phyloP scores from a whole-genome alignment of 2,329 filamentous ascomycete species.

The Parastagonospora avenae region DNA sequence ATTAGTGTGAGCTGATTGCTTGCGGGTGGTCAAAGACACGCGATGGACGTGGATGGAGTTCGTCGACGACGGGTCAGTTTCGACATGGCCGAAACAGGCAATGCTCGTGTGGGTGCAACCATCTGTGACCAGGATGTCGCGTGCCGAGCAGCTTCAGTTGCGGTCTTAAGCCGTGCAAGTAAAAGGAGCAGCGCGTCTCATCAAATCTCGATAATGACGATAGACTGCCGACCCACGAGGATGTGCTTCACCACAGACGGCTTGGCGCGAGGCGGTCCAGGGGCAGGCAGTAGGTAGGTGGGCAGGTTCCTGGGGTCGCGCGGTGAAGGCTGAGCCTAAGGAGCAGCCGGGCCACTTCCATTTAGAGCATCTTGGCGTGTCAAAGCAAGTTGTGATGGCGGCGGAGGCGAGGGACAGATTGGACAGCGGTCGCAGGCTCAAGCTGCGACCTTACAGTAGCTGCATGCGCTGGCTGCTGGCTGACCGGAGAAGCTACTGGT shows the following conservation, averaged over 20 bases:
- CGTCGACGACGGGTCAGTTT: background rate
- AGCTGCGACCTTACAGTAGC: conserved; percentile 40
- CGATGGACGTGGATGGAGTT: background rate
- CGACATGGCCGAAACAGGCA: background rate
- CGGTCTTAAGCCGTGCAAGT: conserved; percentile 23
- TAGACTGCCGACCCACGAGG: conserved; percentile 26
- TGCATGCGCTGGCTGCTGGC: conserved; percentile 44
- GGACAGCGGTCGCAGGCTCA: conserved; percentile 35
- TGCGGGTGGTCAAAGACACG: background rate
- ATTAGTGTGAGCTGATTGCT: background rate
- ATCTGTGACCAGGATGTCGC: conserved; percentile 14
- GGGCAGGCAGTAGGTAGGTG: no score
- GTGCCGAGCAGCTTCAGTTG: conserved; percentile 14
- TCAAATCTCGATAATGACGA: conserved; percentile 35
- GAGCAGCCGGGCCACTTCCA: conserved; percentile 32
- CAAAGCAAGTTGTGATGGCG: conserved; percentile 38
- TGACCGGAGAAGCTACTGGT: conserved; percentile 32
- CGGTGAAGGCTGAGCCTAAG: conserved; percentile 12
- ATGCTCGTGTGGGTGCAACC: background rate
- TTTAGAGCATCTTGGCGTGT: conserved; percentile 33
- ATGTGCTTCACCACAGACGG: conserved; percentile 9
- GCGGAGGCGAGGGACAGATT: conserved; percentile 34
- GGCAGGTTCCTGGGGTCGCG: no score
- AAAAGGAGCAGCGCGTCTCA: conserved; percentile 33
- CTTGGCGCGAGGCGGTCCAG: conserved; percentile 19